phyloP scores from a whole-genome alignment of 108 stramenopile species.

The Hondaea fermentalgiana region DNA sequence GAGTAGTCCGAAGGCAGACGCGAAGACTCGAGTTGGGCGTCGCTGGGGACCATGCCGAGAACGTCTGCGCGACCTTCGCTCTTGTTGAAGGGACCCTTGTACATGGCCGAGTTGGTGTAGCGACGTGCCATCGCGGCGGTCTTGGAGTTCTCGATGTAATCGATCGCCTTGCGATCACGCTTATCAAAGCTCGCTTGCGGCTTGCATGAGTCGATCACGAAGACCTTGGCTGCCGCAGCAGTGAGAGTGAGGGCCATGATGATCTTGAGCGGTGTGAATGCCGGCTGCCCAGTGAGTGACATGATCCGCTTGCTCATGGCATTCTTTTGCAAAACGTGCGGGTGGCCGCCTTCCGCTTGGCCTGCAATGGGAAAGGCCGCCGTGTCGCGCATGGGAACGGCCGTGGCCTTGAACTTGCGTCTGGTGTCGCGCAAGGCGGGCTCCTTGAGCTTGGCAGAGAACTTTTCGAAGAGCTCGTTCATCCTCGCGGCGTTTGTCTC shows the following conservation, averaged over 20 bases:
- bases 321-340: neutral
- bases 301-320: neutral
- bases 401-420: neutral
- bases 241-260: neutral
- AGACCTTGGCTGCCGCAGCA: neutral
- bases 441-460: neutral
- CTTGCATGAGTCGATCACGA: neutral
- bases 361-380: neutral
- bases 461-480: too few relatives aligned
- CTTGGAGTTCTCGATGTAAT: too few relatives aligned
- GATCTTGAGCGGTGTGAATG: neutral
- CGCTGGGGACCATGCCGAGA: too few relatives aligned
- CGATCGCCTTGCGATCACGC: too few relatives aligned
- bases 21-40: too few relatives aligned
- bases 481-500: too few relatives aligned
- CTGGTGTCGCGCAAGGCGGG: neutral
- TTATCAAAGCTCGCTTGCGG: neutral
- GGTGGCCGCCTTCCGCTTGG: neutral
- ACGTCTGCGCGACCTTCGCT: too few relatives aligned
- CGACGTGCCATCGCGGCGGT: too few relatives aligned
- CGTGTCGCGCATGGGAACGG: neutral
- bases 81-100: too few relatives aligned
- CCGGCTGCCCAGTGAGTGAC: neutral
- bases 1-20: too few relatives aligned
- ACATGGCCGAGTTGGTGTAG: too few relatives aligned